Percentiles rank a stretch among this genome's conserved stretches.
Evolutionary conservation across 1,284 basidiomycete species (phyloP).

Genomic region (Abortiporus biennis): DNA sequence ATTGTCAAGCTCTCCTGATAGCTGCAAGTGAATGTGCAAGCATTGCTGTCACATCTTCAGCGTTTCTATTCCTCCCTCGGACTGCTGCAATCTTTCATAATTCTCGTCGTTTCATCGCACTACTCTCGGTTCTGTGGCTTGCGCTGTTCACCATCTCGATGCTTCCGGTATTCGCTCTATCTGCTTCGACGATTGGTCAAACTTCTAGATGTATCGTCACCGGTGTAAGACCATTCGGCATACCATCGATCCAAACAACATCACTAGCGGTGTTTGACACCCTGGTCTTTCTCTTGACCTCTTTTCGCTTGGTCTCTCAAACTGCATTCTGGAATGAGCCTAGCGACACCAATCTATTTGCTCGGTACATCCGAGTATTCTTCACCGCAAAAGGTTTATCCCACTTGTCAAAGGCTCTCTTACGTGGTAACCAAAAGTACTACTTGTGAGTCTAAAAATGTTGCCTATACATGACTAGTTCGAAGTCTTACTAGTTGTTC

Average conservation of each 20-base stretch:
- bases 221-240: background rate
- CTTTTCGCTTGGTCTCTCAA: background rate
- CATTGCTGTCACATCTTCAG: background rate
- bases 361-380: background rate
- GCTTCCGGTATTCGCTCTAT: background rate
- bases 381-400: background rate
- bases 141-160: background rate
- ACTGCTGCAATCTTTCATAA: background rate
- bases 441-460: background rate
- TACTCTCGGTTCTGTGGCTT: background rate
- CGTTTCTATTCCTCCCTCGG: background rate
- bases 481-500: too few species aligned
- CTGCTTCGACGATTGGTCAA: background rate
- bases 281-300: background rate
- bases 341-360: background rate
- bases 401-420: background rate
- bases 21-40: too few species aligned
- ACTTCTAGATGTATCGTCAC: background rate
- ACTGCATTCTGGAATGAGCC: background rate
- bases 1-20: background rate
- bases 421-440: background rate
- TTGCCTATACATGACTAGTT: too few species aligned
- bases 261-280: background rate
- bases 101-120: background rate
- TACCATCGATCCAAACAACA: background rate